Percentiles rank a stretch among this genome's conserved stretches.
Evolutionary conservation across 371 early-diverging fungal species (phyloP).

Genomic region (Mortierella sp.): DNA sequence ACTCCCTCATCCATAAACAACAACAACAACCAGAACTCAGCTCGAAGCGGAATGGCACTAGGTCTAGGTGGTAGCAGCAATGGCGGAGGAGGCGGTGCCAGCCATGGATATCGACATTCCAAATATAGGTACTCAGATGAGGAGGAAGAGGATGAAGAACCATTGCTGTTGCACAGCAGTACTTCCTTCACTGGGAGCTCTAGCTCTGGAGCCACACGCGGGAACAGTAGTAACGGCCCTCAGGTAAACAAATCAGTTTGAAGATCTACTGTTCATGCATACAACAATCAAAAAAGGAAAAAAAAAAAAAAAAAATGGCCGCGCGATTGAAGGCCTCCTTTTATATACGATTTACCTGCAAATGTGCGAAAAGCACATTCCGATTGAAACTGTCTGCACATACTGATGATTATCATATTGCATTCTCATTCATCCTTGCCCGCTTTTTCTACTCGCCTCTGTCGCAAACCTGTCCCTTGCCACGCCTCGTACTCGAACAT

Average conservation of each 20-base stretch:
- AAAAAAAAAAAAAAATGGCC: background rate
- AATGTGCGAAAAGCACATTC: slow-evolving; percentile 11
- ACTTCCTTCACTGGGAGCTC: slow-evolving; percentile 40
- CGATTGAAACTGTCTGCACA: slow-evolving; percentile 24
- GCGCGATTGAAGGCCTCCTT: background rate
- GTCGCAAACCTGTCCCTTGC: background rate
- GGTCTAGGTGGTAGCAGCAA: slow-evolving; percentile 25
- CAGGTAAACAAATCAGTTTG: slow-evolving; percentile 24
- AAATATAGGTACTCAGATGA: slow-evolving; percentile 54
- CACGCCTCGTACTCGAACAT: background rate
- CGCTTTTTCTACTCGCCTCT: background rate
- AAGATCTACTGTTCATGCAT: background rate
- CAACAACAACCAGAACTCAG: slow-evolving; percentile 7
- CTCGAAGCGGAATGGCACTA: slow-evolving; percentile 18
- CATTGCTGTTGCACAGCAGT: slow-evolving; percentile 49
- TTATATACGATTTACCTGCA: background rate
- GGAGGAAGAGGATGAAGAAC: slow-evolving; percentile 49
- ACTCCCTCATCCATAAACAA: slow-evolving; percentile 10
- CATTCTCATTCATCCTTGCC: slow-evolving; percentile 38
- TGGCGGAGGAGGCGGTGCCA: slow-evolving; percentile 12
- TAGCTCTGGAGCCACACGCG: slow-evolving; percentile 29
- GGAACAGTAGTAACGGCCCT: slow-evolving; percentile 18
- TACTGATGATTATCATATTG: slow-evolving; percentile 6
- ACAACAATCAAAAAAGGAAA: background rate
- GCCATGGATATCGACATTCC: slow-evolving; percentile 42